Conservation (phyloP, 31 red algal genomes). For the Endocladia muricata region DNA sequence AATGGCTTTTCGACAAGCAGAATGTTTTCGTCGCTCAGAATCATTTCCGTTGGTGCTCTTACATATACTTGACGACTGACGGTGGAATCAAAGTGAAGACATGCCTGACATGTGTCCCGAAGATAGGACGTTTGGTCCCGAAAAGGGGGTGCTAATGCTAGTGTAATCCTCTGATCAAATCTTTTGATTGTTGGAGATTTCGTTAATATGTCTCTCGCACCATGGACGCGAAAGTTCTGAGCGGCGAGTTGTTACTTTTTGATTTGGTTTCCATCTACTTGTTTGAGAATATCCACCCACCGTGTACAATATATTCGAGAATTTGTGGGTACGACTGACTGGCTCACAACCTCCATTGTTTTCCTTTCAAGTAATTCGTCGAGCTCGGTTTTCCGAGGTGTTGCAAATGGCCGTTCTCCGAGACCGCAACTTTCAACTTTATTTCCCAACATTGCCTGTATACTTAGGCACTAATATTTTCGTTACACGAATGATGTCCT, state of each 20-base stretch:
- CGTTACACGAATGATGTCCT: neutral
- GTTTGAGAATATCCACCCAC: conserved; percentile 12
- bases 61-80: neutral
- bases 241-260: neutral
- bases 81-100: neutral
- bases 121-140: neutral
- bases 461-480: neutral
- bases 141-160: neutral
- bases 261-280: neutral
- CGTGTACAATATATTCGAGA: neutral
- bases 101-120: conserved; percentile 16
- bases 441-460: neutral
- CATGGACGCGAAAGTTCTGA: conserved; percentile 4
- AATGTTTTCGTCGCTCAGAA: neutral
- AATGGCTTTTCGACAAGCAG: neutral
- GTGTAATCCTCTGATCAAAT: neutral
- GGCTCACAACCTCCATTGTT: neutral
- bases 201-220: neutral
- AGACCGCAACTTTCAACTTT: neutral
- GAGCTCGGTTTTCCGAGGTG: neutral
- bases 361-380: neutral
- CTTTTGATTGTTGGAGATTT: neutral
- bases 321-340: neutral
- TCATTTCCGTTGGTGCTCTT: neutral
- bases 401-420: too few species aligned